Evolutionary conservation across 78 protist genomes (phyloP), one percentile per base, ranked within the genome.

Genomic region (slime mould (Dictyostelium discoideum)): DNA sequence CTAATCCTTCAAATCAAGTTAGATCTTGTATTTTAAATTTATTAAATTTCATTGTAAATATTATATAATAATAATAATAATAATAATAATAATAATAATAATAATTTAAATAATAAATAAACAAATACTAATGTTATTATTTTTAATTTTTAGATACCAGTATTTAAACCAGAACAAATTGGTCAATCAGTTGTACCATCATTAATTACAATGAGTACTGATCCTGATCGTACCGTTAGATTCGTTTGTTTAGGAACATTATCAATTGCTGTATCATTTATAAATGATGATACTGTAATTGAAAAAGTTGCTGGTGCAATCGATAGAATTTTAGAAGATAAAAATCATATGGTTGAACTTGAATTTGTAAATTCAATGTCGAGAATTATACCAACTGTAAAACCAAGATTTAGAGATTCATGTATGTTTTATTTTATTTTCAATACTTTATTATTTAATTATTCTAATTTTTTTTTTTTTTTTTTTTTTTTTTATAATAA

Each of bases 1-100:
- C 94, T 11, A 89, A 89, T 69, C 94, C 94, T 40, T 79, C 94
- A 8, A 89, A 44, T 81, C 87, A 63, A 81, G 94, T 89, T 63
- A 78, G 94, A 80, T 80, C 94, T 20, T 65, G 87, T 89, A 89
- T 89, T 44, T 48, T 89, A 26, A 81, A 89, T 69, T 46, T 89
- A 32, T 81, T 79, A 37, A 89, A 81, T 46, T 86, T 81, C 10
- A 79, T 81, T 79, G 69, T 60, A 60, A 60, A 3, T 60, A 60
- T 60, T 20, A 54, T 16, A 16, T 16, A 10, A 10, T n/a, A n/a
- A n/a, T n/a, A n/a, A n/a, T n/a, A n/a, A n/a, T n/a, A n/a, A n/a
- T n/a, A n/a, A n/a, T n/a, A n/a, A n/a, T n/a, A n/a, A n/a, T n/a
- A n/a, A n/a, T n/a, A n/a, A n/a, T n/a, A 54, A 54, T 20, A 20